A percentile compares a stretch with the other conserved stretches of the same genome.
Evolutionary conservation across 345 rosid genomes (phyloP).

Genomic region (Brassica juncea): DNA sequence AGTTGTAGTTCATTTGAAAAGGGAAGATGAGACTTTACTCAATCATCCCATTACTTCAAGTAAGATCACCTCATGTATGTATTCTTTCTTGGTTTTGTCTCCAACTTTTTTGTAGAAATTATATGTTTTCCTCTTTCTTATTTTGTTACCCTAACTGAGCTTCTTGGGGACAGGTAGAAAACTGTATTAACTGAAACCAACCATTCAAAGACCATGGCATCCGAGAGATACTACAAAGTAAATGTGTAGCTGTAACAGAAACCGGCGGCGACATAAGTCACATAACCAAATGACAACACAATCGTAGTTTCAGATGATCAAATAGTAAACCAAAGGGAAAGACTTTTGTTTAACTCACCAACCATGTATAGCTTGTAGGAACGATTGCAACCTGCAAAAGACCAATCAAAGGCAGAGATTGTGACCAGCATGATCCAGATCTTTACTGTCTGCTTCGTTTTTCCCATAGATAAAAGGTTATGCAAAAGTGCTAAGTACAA

Average conservation of each 20-base stretch:
- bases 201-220: constrained; percentile 77
- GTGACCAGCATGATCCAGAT: constrained; percentile 50
- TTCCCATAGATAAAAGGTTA: too few species aligned
- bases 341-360: constrained; percentile 42
- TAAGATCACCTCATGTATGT: constrained; percentile 39
- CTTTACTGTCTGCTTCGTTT: constrained; percentile 61
- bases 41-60: constrained; percentile 81
- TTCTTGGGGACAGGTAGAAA: constrained; percentile 74
- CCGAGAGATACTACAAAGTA: constrained; percentile 68
- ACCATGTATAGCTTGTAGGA: constrained; percentile 52
- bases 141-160: constrained; percentile 16
- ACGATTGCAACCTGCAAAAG: constrained; percentile 57
- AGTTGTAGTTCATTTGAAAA: constrained; percentile 74
- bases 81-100: background rate
- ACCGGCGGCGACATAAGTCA: too few species aligned
- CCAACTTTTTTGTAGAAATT: too few species aligned
- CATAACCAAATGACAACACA: background rate
- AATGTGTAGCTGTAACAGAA: constrained; percentile 52
- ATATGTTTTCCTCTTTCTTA: too few species aligned
- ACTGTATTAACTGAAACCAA: constrained; percentile 62
- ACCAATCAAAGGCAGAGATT: constrained; percentile 52
- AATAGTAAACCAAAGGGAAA: too few species aligned
- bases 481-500: too few species aligned
- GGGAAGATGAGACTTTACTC: constrained; percentile 72
- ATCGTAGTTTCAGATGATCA: background rate